Base-by-base conservation (phyloP, 1,284 basidiomycete genomes). In the Ustilago nuda region DNA sequence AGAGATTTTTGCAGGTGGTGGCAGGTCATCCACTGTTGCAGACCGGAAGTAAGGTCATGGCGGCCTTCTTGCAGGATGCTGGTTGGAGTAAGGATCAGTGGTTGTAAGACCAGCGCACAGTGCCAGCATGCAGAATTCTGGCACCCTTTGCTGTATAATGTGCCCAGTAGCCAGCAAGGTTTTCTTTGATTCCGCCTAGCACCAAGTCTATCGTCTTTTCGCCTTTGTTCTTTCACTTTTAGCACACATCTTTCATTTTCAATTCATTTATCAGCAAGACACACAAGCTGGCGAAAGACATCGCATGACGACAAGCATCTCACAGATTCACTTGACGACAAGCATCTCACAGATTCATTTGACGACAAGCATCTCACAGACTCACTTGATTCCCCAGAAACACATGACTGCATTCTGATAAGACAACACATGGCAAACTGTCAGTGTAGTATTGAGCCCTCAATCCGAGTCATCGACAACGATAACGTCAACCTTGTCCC, bases 21-120 rank as follows among this genome's bases (percentile, higher is more conserved):
- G 96, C 96, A 0, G 97, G 96, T 0, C 97, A 99, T 87, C 96
- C 96, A 1, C 88, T 99, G 67, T 88, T 99, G 27, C 96, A 99
- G 93, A 99, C 96, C 0, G 96, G 96, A 41, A 95, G 93, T 87
- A 98, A 98, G 86, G 95, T 98, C 8, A 89, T 99, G 17, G 95
- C 94, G 77, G 95, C 95, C 8, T 99, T 99, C 88, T 88, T 99
- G 53, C 96, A 99, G 66, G 86, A 89, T 82, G 81, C 78, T n/a
- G 81, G 80, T 19, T 82, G 78, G 78, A 78, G 73, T 43, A 79
- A 79, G 66, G 76, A 79, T 58, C 76, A 79, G 54, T 79, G 76
- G 76, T 36, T 78, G 45, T 78, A 58, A 66, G 2, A 19, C 7
- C 19, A 27, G 19, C 19, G 7, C 7, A 48, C 45, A 8, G 23